Conservation (phyloP, 2,329 filamentous ascomycete genomes). For the Botrytis tulipae region DNA sequence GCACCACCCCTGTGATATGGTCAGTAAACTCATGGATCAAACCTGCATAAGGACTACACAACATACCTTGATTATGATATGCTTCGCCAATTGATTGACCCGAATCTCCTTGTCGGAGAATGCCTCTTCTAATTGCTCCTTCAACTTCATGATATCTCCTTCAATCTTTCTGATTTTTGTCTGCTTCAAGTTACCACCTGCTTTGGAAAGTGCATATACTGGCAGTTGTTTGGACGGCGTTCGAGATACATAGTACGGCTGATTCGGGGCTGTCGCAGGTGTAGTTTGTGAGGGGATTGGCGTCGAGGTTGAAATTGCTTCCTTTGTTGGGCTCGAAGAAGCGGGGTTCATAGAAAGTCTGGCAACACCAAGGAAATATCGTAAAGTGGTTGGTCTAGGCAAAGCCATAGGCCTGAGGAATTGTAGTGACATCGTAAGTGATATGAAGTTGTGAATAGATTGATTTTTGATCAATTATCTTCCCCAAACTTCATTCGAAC, state of each 20-base stretch:
- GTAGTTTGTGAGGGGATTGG: constrained; percentile 11
- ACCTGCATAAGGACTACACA: neutral
- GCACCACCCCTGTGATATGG: constrained; percentile 46
- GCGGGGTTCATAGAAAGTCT: constrained; percentile 21
- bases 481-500: constrained; percentile 4
- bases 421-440: constrained; percentile 30
- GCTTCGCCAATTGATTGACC: constrained; percentile 56
- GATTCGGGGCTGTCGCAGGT: constrained; percentile 23
- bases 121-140: constrained; percentile 58
- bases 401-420: constrained; percentile 38
- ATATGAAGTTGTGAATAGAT: constrained; percentile 6
- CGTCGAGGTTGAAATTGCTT: constrained; percentile 19
- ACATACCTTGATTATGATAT: constrained; percentile 71
- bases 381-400: constrained; percentile 35
- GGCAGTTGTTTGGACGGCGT: constrained; percentile 70
- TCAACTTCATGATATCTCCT: constrained; percentile 65
- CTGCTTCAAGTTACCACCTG: constrained; percentile 71
- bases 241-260: constrained; percentile 58
- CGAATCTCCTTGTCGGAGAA: constrained; percentile 55
- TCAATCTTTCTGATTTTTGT: constrained; percentile 78
- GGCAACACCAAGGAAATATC: constrained; percentile 32
- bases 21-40: neutral
- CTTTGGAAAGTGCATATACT: constrained; percentile 72
- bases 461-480: neutral
- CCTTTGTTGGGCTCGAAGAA: constrained; percentile 1